Conservation (phyloP, 2,329 filamentous ascomycete species). For the Nannizzia gypsea region DNA sequence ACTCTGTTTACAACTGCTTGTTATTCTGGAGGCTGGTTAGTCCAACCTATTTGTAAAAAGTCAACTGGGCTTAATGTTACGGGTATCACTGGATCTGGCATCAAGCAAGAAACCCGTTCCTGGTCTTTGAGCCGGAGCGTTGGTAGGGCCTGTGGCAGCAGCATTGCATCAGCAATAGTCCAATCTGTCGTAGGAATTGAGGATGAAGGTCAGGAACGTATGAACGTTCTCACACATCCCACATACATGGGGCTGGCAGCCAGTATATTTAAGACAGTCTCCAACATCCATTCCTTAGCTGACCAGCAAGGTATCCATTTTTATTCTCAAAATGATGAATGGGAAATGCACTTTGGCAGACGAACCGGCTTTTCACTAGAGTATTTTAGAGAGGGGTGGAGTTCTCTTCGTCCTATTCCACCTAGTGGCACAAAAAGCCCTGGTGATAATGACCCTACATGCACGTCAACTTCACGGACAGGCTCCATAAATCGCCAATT, state of each 20-base stretch:
- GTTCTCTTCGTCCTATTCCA: not conserved
- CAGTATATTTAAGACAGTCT: not conserved
- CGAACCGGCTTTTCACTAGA: constrained; percentile 12
- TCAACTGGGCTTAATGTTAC: constrained; percentile 7
- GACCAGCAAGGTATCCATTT: constrained; percentile 13
- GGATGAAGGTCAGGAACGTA: not conserved
- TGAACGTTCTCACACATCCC: not conserved
- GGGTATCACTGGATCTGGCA: constrained; percentile 4
- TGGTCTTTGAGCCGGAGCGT: not conserved
- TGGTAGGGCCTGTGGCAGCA: not conserved
- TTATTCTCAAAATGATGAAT: constrained; percentile 14
- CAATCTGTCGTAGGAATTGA: not conserved
- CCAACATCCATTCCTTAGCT: not conserved
- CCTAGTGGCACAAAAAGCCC: not conserved
- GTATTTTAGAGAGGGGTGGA: constrained; percentile 12
- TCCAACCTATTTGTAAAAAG: not conserved
- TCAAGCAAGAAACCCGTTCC: not conserved
- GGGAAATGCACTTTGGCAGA: constrained; percentile 10
- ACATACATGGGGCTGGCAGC: not conserved
- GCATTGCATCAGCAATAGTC: not conserved
- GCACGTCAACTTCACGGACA: no score
- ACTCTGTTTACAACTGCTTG: constrained; percentile 9
- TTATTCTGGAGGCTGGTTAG: constrained; percentile 9
- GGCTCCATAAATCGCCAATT: not conserved
- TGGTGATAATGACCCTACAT: no score